phyloP scores from a whole-genome alignment of 441 rosid species.

The Eugenia klotzschiana region DNA sequence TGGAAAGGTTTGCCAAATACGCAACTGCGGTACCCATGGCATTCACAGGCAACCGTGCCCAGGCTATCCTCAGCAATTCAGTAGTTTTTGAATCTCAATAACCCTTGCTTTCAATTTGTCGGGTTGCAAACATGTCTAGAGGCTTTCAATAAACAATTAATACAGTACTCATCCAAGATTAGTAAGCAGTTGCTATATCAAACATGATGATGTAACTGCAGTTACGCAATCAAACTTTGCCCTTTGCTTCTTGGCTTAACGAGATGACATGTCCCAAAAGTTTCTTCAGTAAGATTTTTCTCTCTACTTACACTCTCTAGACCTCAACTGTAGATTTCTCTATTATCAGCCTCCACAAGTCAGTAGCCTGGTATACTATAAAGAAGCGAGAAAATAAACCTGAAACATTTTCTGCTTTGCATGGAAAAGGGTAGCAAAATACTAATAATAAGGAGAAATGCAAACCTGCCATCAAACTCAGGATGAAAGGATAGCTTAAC shows the following conservation, averaged over 20 bases:
- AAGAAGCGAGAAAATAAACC: background rate
- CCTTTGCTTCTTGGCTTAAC: background rate
- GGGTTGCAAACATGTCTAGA: background rate
- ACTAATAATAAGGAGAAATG: constrained; percentile 1
- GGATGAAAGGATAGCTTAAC: constrained; percentile 24
- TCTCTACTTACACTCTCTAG: background rate
- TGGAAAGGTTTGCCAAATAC: background rate
- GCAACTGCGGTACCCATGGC: background rate
- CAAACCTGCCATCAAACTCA: constrained; percentile 52
- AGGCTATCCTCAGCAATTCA: background rate
- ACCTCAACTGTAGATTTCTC: background rate
- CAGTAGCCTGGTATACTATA: background rate
- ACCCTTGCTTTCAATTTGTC: background rate
- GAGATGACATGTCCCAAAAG: background rate
- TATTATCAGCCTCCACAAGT: background rate
- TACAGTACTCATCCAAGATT: background rate
- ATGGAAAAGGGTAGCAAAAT: background rate
- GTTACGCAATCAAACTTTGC: background rate
- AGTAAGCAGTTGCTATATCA: background rate
- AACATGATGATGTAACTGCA: background rate
- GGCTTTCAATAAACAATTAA: background rate
- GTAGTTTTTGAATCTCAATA: background rate
- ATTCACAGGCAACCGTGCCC: background rate
- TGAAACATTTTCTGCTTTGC: background rate
- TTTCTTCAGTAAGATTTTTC: background rate